Evolutionary conservation across 148 eudicot species (phyloP), one percentile per base, ranked within the genome.

Genomic region (Chenopodium berlandieri): DNA sequence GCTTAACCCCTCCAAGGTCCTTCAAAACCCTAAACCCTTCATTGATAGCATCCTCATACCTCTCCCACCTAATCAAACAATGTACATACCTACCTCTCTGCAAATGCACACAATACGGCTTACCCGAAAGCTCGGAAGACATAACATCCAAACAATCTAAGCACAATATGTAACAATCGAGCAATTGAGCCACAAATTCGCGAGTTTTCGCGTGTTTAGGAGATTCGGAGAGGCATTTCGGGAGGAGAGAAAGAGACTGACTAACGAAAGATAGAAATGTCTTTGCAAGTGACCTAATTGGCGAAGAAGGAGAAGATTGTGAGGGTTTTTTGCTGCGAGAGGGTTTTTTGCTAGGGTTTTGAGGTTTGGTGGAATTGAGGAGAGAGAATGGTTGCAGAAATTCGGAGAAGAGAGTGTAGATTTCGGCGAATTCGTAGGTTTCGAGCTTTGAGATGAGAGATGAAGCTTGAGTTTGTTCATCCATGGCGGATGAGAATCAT

Each of bases 21-120:
- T 84, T 87, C 64, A 94, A 85, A 87, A 94, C 89, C 82, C 81
- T 79, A 82, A 87, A 65, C 3, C 90, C 97, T 78, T 91, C 97
- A 4, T 9, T 56, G 40, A 87, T 71, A 0, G 90, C 99, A 63
- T 92, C 95, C 5, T 32, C 48, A 58, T 85, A 92, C 83, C 78
- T 70, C 73, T 82, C 92, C 95, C 97, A 91, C 27, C 69, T 75
- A 80, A 84, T 85, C 77, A 90, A 77, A 65, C 97, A 95, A 73
- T 88, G 91, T 20, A 91, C 58, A 40, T 87, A 85, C 84, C 94
- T 85, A 48, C 80, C 86, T 82, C 91, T 85, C 82, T 92, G 94
- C 31, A 86, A 75, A 23, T 89, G 86, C 19, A 92, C 89, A 6
- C 88, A 13, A 40, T 91, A 90, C 7, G 90, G 86, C 54, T 91